Evolutionary conservation across 2,329 filamentous ascomycete species (phyloP), one percentile per base, ranked within the genome.

Genomic region (Neofusicoccum ribis): DNA sequence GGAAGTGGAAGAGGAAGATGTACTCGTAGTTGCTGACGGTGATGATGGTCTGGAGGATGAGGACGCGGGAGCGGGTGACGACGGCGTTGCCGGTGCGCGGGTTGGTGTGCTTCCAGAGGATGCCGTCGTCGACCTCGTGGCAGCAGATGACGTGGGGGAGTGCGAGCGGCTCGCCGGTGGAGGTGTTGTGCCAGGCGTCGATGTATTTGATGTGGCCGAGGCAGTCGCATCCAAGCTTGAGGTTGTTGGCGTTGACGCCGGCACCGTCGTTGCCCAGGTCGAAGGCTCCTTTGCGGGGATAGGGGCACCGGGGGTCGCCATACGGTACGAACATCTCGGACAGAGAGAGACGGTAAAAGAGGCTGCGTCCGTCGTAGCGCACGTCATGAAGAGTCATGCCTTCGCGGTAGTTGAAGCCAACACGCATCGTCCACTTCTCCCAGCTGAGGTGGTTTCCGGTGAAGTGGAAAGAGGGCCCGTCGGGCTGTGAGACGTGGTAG

Each of bases 281-380:
- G 56, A 82, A 82, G 4, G 79, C 80, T 15, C 68, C 75, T 65
- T 82, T 82, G 5, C 80, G 72, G 5, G 73, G 76, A 66, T 78
- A 81, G 2, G 80, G 80, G 39, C 72, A 68, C 2, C 79, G 75
- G 6, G 74, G 75, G 54, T 81, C 79, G 0, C 75, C 80, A 52
- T 82, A 82, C 0, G 79, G 80, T 1, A 81, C 80, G 54, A 80
- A 79, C 79, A 82, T 81, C 69, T 82, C 79, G 5, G 76, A 72
- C 11, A 81, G 68, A 3, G 76, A 77, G 2, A 82, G 68, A 0
- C 79, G 74, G 64, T 81, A 80, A 68, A 81, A 81, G 6, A 81
- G 61, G 31, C 72, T 77, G 5, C 78, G 76, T 2, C 71, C 70
- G 52, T 78, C 77, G 60, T 80, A 81, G 14, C 72, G 70, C 9